These are phyloP conservation scores for Blepharisma japonicum DNA, from an alignment of 73 alveolate genomes.

Conservation along the genomic window DNA sequence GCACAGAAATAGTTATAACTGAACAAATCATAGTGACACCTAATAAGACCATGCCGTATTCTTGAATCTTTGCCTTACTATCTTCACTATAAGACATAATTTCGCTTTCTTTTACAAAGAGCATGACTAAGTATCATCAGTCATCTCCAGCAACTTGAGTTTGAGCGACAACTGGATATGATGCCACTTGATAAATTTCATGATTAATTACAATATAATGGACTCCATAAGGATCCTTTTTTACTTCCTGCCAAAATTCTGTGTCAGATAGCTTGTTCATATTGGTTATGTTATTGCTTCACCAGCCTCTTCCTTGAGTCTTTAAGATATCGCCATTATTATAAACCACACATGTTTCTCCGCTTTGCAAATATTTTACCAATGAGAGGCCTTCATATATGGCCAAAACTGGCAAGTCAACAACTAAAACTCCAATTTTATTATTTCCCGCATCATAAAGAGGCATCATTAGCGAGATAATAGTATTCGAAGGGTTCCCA, in stretches of 20 bases:
- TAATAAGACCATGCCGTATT: background rate
- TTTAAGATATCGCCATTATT: background rate
- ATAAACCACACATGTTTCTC: background rate
- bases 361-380: background rate
- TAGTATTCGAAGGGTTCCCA: background rate
- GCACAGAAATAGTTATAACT: conserved; percentile 4
- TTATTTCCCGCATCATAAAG: no score
- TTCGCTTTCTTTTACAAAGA: conserved; percentile 12
- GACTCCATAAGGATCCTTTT: background rate
- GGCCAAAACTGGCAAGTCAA: background rate
- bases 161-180: background rate
- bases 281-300: background rate
- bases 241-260: background rate
- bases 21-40: conserved; percentile 16
- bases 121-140: background rate
- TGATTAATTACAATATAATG: background rate
- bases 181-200: conserved; percentile 13
- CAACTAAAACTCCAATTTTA: background rate
- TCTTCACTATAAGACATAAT: conserved; percentile 1
- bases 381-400: background rate
- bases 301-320: background rate
- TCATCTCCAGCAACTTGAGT: background rate
- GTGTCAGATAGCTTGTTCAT: background rate
- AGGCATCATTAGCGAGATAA: background rate
- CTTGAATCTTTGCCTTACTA: background rate